phyloP scores from a whole-genome alignment of 768 basidiomycete species.

The Termitomyces sp. region DNA sequence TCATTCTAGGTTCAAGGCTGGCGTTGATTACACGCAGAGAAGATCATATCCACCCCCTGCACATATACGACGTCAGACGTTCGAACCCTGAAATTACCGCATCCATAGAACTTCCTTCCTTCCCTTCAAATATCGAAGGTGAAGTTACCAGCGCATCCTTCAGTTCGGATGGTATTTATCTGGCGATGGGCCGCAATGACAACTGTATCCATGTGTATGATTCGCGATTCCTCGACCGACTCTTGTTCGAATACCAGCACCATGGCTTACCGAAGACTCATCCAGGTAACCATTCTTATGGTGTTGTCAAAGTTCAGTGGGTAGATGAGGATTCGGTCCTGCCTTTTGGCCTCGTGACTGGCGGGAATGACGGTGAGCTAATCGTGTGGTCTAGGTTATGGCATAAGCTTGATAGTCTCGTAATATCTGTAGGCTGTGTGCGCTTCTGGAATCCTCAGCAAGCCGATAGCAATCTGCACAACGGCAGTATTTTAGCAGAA shows the following conservation, averaged over 20 bases:
- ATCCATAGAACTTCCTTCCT: conserved; percentile 32
- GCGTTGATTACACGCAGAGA: conserved; percentile 32
- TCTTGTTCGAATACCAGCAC: conserved; percentile 50
- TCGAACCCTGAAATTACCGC: conserved; percentile 24
- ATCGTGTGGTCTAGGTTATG: not conserved
- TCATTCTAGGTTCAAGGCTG: conserved; percentile 26
- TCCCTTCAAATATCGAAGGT: conserved; percentile 26
- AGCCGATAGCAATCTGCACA: conserved; percentile 32
- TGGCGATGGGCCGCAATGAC: conserved; percentile 60
- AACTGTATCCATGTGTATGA: conserved; percentile 64
- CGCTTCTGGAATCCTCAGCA: conserved; percentile 60
- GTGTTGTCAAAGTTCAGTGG: conserved; percentile 54
- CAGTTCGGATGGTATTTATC: conserved; percentile 59
- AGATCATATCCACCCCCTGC: conserved; percentile 32
- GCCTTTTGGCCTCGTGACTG: conserved; percentile 50
- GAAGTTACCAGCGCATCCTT: conserved; percentile 51
- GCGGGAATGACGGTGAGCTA: conserved; percentile 60
- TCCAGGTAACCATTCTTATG: conserved; percentile 35
- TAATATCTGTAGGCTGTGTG: conserved; percentile 51
- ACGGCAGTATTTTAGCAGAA: conserved; percentile 51
- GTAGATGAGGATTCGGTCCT: conserved; percentile 35
- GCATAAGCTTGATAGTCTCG: conserved; percentile 5
- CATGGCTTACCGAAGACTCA: conserved; percentile 28
- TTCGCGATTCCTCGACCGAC: conserved; percentile 44
- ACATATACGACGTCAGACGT: conserved; percentile 50